These are phyloP conservation scores for Tetrapisispora arboricola DNA, from an alignment of 805 yeast genomes.

Conservation along the genomic window DNA sequence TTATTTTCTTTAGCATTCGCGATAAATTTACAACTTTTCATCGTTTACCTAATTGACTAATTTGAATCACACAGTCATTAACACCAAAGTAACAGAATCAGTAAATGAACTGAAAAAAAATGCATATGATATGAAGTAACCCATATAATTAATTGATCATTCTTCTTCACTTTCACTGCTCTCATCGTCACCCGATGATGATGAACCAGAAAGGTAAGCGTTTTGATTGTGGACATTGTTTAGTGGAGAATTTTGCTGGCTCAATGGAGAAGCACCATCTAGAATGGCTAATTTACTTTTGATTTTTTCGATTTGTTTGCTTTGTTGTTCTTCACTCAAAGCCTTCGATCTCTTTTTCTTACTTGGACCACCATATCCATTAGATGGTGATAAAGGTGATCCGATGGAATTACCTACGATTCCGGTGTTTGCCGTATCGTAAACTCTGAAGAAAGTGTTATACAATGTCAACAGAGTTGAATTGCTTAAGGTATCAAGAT, in stretches of 20 bases:
- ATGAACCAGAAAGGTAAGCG: conserved; percentile 11
- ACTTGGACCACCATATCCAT: conserved; percentile 8
- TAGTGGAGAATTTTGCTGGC: conserved; percentile 32
- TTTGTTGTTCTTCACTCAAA: conserved; percentile 55
- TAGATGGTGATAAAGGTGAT: conserved; percentile 23
- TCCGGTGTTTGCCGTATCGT: conserved; percentile 17
- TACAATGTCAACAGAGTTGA: conserved; percentile 73
- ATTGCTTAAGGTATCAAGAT: conserved; percentile 86
- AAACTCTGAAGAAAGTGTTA: conserved; percentile 61
- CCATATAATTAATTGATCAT: no score
- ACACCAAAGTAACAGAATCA: no score
- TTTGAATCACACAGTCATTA: no score
- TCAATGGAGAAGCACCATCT: conserved; percentile 43
- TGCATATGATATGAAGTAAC: no score
- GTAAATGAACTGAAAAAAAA: no score
- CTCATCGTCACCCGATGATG: conserved; percentile 40
- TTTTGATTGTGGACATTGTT: conserved; percentile 9
- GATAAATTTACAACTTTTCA: no score
- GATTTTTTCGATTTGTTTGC: conserved; percentile 56
- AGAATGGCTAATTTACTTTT: conserved; percentile 68
- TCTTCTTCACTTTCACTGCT: conserved; percentile 70
- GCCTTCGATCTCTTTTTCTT: conserved; percentile 44
- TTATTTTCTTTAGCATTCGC: conserved; percentile 1
- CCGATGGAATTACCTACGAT: conserved; percentile 5
- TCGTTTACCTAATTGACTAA: no score